Percentiles rank a stretch among this genome's conserved stretches.
Conservation (phyloP, 306 rosid genomes). For the Luffa aegyptiaca region DNA sequence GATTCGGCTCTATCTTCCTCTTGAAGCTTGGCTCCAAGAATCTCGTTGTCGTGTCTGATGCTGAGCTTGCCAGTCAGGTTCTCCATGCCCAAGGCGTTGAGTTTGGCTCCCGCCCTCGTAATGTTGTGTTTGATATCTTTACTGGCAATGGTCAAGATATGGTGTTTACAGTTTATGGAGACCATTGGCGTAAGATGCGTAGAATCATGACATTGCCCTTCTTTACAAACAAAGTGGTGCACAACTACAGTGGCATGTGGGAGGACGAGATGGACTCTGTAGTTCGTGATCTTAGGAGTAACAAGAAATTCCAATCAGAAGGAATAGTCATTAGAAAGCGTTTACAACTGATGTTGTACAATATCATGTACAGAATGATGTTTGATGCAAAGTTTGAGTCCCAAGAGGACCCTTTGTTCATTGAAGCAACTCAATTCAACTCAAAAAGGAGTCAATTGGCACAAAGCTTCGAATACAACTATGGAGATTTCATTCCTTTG, state of each 20-base stretch:
- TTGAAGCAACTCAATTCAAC: slow-evolving; percentile 58
- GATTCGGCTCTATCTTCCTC: slow-evolving; percentile 46
- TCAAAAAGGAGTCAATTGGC: slow-evolving; percentile 73
- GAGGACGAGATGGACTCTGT: slow-evolving; percentile 72
- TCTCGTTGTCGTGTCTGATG: slow-evolving; percentile 57
- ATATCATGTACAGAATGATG: slow-evolving; percentile 41
- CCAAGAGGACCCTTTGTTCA: no score
- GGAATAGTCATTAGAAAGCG: slow-evolving; percentile 63
- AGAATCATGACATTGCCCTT: slow-evolving; percentile 74
- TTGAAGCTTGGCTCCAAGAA: slow-evolving; percentile 71
- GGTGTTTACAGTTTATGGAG: slow-evolving; percentile 69
- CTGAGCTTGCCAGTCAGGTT: slow-evolving; percentile 52
- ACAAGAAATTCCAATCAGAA: slow-evolving; percentile 24
- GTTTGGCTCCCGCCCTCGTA: slow-evolving; percentile 66
- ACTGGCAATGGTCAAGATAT: slow-evolving; percentile 81
- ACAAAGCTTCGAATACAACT: slow-evolving; percentile 76
- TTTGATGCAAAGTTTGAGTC: no score
- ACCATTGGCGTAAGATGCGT: slow-evolving; percentile 87
- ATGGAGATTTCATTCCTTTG: slow-evolving; percentile 84
- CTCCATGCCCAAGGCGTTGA: slow-evolving; percentile 71
- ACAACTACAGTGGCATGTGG: slow-evolving; percentile 62
- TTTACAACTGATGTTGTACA: slow-evolving; percentile 61
- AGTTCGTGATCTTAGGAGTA: slow-evolving; percentile 34
- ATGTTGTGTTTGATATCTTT: slow-evolving; percentile 68
- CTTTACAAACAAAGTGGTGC: slow-evolving; percentile 80